Base-by-base conservation (phyloP, 2,329 filamentous ascomycete species). In the Nemania sp. region DNA sequence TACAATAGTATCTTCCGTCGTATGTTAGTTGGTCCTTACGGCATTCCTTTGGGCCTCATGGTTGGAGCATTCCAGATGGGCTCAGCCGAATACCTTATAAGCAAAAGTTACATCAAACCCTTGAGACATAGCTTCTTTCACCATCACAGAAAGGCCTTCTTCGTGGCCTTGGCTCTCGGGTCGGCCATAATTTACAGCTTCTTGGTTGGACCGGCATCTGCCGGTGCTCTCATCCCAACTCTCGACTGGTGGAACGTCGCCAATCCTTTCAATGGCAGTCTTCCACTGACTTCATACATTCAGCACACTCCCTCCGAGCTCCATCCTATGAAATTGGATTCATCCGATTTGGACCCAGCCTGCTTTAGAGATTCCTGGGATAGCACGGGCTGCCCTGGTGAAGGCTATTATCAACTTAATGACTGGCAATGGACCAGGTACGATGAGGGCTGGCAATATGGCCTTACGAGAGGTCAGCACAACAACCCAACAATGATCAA, bases 1-100 rank as follows among this genome's bases (percentile, higher is more conserved):
- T n/a, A n/a, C n/a, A n/a, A n/a, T n/a, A 57, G 54, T 17, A 54
- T 57, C 8, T 57, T 57, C n/a, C 50, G 54, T 19, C 54, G 54
- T 19, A 57, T 50, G 50, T 15, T 56, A 3, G 20, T 56, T 14
- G 15, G 50, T 17, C 3, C 33, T 5, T 6, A 48, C 12, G 54
- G 54, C 23, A 47, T 57, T 23, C 54, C 54, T 1, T 24, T 57
- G 6, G 54, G 54, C n/a, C 50, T 57, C 5, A 53, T 57, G 45
- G 47, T 51, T 6, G 54, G 54, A n/a, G 50, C 54, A 1, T 57
- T 43, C n/a, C 49, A 57, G 14, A 54, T 54, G 11, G 46, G 50
- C 6, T 57, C 54, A 7, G 40, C 46, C 37, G 46, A 54, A 20
- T 57, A 57, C 20, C 15, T 57, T 6, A 23, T 51, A 19, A 57